Evolutionary conservation across 345 rosid genomes (phyloP).

Genomic region (Orychophragmus violaceus): DNA sequence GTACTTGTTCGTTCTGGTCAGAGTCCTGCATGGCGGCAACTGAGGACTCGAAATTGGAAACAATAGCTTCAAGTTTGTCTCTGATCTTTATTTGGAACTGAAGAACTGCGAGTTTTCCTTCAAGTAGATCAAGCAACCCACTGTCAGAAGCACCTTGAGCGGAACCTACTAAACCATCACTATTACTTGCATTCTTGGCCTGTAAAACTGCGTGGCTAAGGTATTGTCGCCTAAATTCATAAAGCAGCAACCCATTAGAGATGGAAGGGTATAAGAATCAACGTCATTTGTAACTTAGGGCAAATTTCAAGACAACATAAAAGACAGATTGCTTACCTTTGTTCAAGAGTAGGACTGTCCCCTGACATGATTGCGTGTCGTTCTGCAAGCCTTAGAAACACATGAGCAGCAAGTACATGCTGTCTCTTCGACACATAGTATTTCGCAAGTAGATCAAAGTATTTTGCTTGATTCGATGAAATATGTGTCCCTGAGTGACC

Average conservation of each 20-base stretch:
- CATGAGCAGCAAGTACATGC: conserved; percentile 92
- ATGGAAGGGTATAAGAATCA: conserved; percentile 11
- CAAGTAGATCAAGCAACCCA: conserved; percentile 91
- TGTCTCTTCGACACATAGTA: conserved; percentile 91
- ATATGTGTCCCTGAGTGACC: conserved; percentile 52
- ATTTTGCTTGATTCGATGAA: conserved; percentile 63
- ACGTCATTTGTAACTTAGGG: background rate
- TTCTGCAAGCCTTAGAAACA: conserved; percentile 87
- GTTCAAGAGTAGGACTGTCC: conserved; percentile 66
- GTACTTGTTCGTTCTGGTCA: conserved; percentile 39
- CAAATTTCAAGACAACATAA: background rate
- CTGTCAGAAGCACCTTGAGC: conserved; percentile 49
- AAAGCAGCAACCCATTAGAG: conserved; percentile 24
- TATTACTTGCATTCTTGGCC: conserved; percentile 78
- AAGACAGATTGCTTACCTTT: conserved; percentile 44
- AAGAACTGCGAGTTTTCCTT: conserved; percentile 89
- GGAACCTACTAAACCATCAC: conserved; percentile 51
- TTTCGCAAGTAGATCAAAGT: conserved; percentile 78
- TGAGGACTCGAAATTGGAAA: conserved; percentile 47
- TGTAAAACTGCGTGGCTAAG: conserved; percentile 91
- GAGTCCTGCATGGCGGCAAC: conserved; percentile 48
- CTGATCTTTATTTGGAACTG: conserved; percentile 84
- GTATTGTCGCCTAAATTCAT: conserved; percentile 63
- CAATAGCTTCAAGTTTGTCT: conserved; percentile 71
- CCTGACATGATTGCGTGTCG: conserved; percentile 57